These are phyloP conservation scores for Magnaporthales sp. DNA, from an alignment of 2,329 filamentous ascomycete species.

Conservation along the genomic window DNA sequence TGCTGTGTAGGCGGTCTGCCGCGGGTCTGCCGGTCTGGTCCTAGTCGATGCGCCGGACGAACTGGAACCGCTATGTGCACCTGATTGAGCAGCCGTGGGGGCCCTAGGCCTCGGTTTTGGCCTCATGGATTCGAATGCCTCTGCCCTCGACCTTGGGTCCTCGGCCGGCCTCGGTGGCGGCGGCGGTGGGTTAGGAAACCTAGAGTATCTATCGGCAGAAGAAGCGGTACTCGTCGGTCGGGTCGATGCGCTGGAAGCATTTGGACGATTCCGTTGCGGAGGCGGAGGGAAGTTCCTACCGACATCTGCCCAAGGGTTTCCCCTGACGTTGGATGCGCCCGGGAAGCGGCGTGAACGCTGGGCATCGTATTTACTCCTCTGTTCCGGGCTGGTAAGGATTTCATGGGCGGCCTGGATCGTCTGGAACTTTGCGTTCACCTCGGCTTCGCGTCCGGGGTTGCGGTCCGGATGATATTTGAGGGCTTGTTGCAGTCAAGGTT, in stretches of 20 bases:
- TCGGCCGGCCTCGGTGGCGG: constrained; percentile 10
- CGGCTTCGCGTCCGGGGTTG: constrained; percentile 73
- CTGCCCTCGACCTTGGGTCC: constrained; percentile 15
- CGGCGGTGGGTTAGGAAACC: constrained; percentile 11
- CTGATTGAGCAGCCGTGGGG: constrained; percentile 12
- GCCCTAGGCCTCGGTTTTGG: constrained; percentile 10
- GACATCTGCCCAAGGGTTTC: constrained; percentile 48
- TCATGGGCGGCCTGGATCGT: constrained; percentile 82
- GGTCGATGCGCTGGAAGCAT: constrained; percentile 12
- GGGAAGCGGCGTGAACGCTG: constrained; percentile 34
- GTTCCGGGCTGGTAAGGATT: constrained; percentile 46
- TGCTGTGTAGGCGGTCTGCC: constrained; percentile 33
- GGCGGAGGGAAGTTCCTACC: constrained; percentile 41
- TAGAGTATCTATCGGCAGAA: constrained; percentile 15
- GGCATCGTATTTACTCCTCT: constrained; percentile 45
- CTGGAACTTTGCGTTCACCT: constrained; percentile 76
- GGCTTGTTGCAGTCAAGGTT: constrained; percentile 36
- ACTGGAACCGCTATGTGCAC: not conserved
- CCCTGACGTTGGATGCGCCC: constrained; percentile 43
- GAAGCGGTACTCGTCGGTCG: constrained; percentile 10
- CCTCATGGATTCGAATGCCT: constrained; percentile 28
- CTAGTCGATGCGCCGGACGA: not conserved
- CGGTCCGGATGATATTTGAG: constrained; percentile 83
- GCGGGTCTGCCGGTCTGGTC: constrained; percentile 14
- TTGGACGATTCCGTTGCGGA: constrained; percentile 13